A percentile compares a stretch with the other conserved stretches of the same genome.
Evolutionary conservation across 192 early-diverging fungal genomes (phyloP).

Genomic region (Thamnidium elegans): DNA sequence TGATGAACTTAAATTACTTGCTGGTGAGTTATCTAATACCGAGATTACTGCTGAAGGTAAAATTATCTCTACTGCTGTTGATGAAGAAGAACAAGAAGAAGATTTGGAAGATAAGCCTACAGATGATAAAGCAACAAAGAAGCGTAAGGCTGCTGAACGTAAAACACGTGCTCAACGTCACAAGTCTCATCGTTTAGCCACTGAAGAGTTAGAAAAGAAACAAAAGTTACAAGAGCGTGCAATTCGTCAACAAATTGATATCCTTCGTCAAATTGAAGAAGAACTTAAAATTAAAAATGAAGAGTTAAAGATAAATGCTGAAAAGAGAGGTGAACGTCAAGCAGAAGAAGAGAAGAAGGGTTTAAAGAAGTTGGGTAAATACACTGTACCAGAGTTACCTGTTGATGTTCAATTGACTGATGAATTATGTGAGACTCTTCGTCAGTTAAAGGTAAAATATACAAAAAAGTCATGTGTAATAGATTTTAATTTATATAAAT

Average conservation of each 20-base stretch:
- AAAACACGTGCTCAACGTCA: constrained; percentile 57
- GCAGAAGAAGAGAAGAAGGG: constrained; percentile 41
- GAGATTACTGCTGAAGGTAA: constrained; percentile 35
- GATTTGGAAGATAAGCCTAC: constrained; percentile 18
- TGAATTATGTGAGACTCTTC: constrained; percentile 51
- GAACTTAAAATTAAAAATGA: constrained; percentile 39
- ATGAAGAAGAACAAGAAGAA: constrained; percentile 25
- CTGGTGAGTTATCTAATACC: constrained; percentile 34
- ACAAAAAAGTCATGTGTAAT: not conserved
- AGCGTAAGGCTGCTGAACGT: constrained; percentile 22
- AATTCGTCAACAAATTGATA: constrained; percentile 49
- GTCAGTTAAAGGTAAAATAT: constrained; percentile 39
- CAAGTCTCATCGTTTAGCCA: constrained; percentile 39
- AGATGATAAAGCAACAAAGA: constrained; percentile 27
- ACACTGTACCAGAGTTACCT: constrained; percentile 27
- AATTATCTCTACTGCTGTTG: constrained; percentile 13
- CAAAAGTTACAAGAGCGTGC: constrained; percentile 35
- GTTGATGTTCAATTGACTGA: constrained; percentile 49
- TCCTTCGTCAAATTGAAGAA: constrained; percentile 47
- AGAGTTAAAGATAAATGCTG: constrained; percentile 32
- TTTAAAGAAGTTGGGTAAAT: constrained; percentile 22
- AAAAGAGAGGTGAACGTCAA: constrained; percentile 31
- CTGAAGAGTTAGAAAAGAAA: constrained; percentile 36
- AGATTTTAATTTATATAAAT: not conserved
- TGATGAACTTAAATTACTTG: constrained; percentile 28